A percentile compares a stretch with the other conserved stretches of the same genome.
phyloP scores from a whole-genome alignment of 345 rosid genomes.

The Geranium rotundifolium region DNA sequence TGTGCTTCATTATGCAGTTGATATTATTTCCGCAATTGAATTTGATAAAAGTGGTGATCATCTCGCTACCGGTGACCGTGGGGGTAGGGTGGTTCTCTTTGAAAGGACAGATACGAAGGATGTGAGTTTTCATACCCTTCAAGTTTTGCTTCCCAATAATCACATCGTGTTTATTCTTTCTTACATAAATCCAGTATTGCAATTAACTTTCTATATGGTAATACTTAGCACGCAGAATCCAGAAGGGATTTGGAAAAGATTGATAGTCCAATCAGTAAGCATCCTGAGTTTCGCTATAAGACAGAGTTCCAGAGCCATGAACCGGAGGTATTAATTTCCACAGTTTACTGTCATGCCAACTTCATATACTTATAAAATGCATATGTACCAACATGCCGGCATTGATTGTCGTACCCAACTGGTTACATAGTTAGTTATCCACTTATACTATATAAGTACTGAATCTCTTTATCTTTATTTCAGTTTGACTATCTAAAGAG shows the following conservation, averaged over 20 bases:
- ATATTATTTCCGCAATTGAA: constrained; percentile 97
- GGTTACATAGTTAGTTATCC: not conserved
- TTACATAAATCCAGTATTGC: not conserved
- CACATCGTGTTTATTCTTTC: constrained; percentile 1
- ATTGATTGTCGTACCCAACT: not conserved
- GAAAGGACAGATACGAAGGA: constrained; percentile 82
- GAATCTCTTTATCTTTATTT: constrained; percentile 10
- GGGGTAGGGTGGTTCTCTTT: constrained; percentile 97
- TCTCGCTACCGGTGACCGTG: constrained; percentile 99
- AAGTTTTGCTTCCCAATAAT: constrained; percentile 4
- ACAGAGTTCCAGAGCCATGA: constrained; percentile 99
- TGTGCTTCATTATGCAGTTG: constrained; percentile 51
- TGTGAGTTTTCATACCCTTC: constrained; percentile 32
- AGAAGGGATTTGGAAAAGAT: constrained; percentile 71
- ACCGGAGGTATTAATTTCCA: constrained; percentile 62
- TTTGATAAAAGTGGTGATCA: constrained; percentile 95
- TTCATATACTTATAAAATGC: not conserved
- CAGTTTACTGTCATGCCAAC: constrained; percentile 1
- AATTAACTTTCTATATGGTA: constrained; percentile 6
- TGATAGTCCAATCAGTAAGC: constrained; percentile 57
- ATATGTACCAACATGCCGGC: not conserved
- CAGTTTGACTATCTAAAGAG: constrained; percentile 99
- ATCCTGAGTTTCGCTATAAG: constrained; percentile 97
- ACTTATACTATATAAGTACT: not conserved
- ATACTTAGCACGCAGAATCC: constrained; percentile 57